A percentile compares a stretch with the other conserved stretches of the same genome.
These are phyloP conservation scores for Saposhnikovia divaricata DNA, from an alignment of 129 eudicot species.

Conservation along the genomic window DNA sequence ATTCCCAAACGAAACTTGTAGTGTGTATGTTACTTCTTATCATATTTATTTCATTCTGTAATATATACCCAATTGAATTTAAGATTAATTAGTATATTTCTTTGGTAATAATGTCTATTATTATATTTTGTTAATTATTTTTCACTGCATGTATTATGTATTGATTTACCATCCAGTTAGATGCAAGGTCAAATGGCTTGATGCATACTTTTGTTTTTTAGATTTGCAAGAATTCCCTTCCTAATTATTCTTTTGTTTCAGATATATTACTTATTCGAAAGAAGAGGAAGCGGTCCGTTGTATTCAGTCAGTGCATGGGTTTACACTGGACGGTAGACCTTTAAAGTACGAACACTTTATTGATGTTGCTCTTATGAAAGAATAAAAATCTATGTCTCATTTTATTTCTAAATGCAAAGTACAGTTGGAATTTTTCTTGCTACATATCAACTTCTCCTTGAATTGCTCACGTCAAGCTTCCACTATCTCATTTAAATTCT, in stretches of 20 bases:
- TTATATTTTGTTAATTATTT: too few species aligned
- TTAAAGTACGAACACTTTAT: conserved; percentile 47
- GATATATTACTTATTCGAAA: conserved; percentile 90
- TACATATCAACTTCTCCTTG: not conserved
- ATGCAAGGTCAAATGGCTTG: not conserved
- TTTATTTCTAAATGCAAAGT: not conserved
- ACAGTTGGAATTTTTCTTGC: not conserved
- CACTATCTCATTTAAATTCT: not conserved
- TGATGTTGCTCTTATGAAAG: not conserved
- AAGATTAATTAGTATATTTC: not conserved
- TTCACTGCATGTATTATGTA: not conserved
- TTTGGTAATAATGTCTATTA: not conserved
- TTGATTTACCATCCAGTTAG: too few species aligned
- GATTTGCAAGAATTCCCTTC: not conserved
- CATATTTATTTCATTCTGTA: not conserved
- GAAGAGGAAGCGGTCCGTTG: conserved; percentile 98
- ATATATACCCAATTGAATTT: not conserved
- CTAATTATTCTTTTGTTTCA: conserved; percentile 18
- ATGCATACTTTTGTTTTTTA: conserved; percentile 6
- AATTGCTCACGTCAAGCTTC: not conserved
- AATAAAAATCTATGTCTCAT: not conserved
- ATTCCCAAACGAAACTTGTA: conserved; percentile 88
- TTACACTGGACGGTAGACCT: conserved; percentile 81
- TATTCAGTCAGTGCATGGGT: conserved; percentile 91
- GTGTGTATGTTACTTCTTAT: conserved; percentile 60